Conservation (phyloP, 2,329 filamentous ascomycete species). For the Fusarium sp. region DNA sequence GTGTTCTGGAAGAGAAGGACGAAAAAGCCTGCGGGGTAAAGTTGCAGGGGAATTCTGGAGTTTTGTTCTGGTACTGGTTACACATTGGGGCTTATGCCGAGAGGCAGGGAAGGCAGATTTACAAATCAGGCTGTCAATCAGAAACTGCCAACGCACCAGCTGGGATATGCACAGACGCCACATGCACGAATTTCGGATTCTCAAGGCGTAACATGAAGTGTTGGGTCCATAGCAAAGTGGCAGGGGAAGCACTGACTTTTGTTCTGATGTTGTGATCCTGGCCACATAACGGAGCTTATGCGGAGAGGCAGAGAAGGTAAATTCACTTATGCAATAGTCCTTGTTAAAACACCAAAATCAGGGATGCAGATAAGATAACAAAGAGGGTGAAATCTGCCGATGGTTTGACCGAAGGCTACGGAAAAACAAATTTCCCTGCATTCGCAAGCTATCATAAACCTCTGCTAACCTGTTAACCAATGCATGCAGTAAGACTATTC, state of each 20-base stretch:
- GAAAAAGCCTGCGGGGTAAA: fast-evolving
- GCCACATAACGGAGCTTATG: fast-evolving
- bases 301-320: not conserved
- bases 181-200: no score
- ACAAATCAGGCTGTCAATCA: no score
- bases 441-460: fast-evolving
- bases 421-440: not conserved
- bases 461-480: not conserved
- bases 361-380: not conserved
- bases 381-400: fast-evolving
- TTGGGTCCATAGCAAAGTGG: fast-evolving
- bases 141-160: no score
- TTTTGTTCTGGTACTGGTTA: not conserved
- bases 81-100: not conserved
- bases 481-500: not conserved
- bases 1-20: fast-evolving
- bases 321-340: not conserved
- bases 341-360: not conserved
- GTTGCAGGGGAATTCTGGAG: fast-evolving
- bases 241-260: fast-evolving
- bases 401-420: not conserved
- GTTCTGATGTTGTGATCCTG: fast-evolving
- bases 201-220: no score
- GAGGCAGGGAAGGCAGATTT: not conserved
- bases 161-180: no score